Base-by-base conservation (phyloP, 208 protist species). In the Trypanosoma melophagium region DNA sequence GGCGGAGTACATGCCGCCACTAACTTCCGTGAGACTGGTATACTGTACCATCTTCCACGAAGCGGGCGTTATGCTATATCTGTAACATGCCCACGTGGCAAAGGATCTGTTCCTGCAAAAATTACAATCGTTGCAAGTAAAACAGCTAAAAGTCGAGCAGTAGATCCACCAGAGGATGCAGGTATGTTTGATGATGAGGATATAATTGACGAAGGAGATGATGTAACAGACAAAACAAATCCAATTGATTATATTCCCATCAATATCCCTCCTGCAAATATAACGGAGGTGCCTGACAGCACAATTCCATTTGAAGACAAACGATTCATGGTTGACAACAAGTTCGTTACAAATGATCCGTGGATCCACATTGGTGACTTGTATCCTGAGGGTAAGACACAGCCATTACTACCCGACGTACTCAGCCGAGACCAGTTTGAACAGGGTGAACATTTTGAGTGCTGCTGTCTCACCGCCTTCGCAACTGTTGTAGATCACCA, bases 371-470 rank as follows among this genome's bases (percentile, higher is more conserved):
- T 91, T 56, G 73, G 66, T n/a, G 85, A 94, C 2, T 56, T 94
- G 49, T 94, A 94, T 55, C 85, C 88, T n/a, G 64, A 69, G 10
- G 88, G 88, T 3, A 66, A 56, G 12, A 69, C 65, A 12, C 66
- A 79, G 47, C 79, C 88, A 22, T 77, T 94, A 31, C 76, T 94
- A 35, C 85, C 84, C 0, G 68, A 84, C 13, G 74, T 58, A 0
- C 74, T 94, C 49, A 77, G 70, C 21, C 74, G 82, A 28, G 84
- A 87, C 13, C 85, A 91, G 63, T 91, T 94, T 54, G 74, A 74
- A 25, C 85, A 94, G 56, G 85, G 88, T 25, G 80, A 86, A 44
- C 88, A 94, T 81, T 94, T 80, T 60, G 85, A 91, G 66, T 94
- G 88, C 68, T 91, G 88, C 63, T 87, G 86, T 76, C 70, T 89